These are phyloP conservation scores for Globisporangium abappressorium DNA, from an alignment of 352 stramenopile species.

Conservation along the genomic window DNA sequence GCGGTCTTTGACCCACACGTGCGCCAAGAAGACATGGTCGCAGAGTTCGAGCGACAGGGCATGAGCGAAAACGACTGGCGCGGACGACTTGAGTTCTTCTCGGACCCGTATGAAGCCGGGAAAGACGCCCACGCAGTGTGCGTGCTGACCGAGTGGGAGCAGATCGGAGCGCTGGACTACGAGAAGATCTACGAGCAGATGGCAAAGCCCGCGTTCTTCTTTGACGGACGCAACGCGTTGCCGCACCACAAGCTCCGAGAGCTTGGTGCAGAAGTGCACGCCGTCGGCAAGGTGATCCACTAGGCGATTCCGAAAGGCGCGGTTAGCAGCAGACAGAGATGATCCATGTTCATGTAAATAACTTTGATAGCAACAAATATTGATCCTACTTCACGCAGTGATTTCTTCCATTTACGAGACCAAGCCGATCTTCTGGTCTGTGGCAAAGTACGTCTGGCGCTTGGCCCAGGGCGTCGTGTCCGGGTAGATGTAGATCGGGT, in stretches of 20 bases:
- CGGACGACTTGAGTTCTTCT: conserved; percentile 28
- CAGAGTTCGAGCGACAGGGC: conserved; percentile 82
- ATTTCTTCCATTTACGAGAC: not conserved
- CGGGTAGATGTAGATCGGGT: conserved; percentile 79
- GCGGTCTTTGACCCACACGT: conserved; percentile 98
- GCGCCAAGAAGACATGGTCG: conserved; percentile 94
- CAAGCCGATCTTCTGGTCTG: conserved; percentile 39
- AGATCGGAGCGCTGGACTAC: conserved; percentile 98
- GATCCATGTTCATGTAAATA: not conserved
- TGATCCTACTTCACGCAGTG: not conserved
- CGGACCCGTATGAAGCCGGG: conserved; percentile 91
- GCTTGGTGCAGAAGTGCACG: conserved; percentile 98
- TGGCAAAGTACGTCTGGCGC: conserved; percentile 52
- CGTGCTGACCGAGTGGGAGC: conserved; percentile 50
- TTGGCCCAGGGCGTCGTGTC: conserved; percentile 60
- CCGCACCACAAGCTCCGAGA: conserved; percentile 91
- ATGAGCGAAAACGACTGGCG: conserved; percentile 76
- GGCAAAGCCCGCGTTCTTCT: conserved; percentile 99
- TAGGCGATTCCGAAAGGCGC: not conserved
- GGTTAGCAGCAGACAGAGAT: not conserved
- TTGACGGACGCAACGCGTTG: conserved; percentile 98
- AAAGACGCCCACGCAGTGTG: conserved; percentile 90
- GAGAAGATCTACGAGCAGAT: conserved; percentile 94
- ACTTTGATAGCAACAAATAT: not conserved
- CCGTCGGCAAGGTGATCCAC: conserved; percentile 75